These are phyloP conservation scores for Aspergillus novofumigatus DNA, from an alignment of 2,329 filamentous ascomycete species.

Conservation along the genomic window DNA sequence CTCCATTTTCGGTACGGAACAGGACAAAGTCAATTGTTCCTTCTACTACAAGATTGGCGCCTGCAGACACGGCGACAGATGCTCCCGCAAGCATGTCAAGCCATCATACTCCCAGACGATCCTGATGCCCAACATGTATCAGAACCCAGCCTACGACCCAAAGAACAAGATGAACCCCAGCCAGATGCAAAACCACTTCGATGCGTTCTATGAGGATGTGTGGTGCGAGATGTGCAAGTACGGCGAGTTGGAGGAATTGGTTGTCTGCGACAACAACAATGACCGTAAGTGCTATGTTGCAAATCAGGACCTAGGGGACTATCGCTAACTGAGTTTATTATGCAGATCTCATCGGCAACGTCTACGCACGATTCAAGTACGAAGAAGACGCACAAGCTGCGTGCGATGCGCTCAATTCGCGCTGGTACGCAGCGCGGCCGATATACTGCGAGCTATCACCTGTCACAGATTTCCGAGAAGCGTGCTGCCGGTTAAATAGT, in stretches of 20 bases:
- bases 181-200: slow-evolving; percentile 98
- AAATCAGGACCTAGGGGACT: not conserved
- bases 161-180: slow-evolving; percentile 95
- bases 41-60: slow-evolving; percentile 99
- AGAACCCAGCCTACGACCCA: slow-evolving; percentile 95
- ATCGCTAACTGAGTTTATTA: slow-evolving; percentile 11
- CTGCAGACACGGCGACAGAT: slow-evolving; percentile 96
- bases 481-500: slow-evolving; percentile 89
- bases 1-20: slow-evolving; percentile 98
- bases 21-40: slow-evolving; percentile 99
- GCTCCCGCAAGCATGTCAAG: slow-evolving; percentile 98
- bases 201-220: slow-evolving; percentile 99
- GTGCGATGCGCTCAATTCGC: slow-evolving; percentile 87
- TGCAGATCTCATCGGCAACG: slow-evolving; percentile 90
- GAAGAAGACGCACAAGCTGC: slow-evolving; percentile 92
- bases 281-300: slow-evolving; percentile 62
- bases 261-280: slow-evolving; percentile 99
- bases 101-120: slow-evolving; percentile 97
- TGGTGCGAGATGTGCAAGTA: slow-evolving; percentile 99
- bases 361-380: slow-evolving; percentile 99
- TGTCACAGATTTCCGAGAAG: slow-evolving; percentile 96
- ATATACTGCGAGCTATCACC: slow-evolving; percentile 98
- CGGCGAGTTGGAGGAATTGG: slow-evolving; percentile 93
- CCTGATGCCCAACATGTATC: slow-evolving; percentile 96
- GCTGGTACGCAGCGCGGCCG: slow-evolving; percentile 95